Evolutionary conservation across 1,139 yeast genomes (phyloP).

Genomic region (Wickerhamomyces sp.): DNA sequence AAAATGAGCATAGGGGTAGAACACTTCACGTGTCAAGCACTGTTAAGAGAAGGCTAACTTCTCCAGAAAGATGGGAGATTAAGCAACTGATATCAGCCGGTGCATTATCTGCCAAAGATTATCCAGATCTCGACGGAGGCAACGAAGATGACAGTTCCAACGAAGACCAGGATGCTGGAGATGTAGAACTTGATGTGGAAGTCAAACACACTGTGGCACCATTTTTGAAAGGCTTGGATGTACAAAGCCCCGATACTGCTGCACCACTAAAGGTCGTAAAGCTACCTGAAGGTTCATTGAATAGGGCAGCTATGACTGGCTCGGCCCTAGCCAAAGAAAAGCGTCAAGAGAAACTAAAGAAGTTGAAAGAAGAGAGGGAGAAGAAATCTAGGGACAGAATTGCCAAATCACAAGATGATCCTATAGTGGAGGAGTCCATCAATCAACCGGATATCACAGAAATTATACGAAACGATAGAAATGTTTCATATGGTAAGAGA

Average conservation of each 20-base stretch:
- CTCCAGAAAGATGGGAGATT: slow-evolving; percentile 91
- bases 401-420: slow-evolving; percentile 20
- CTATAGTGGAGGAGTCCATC: slow-evolving; percentile 21
- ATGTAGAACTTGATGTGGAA: slow-evolving; percentile 66
- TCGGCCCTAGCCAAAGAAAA: slow-evolving; percentile 64
- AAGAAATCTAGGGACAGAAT: slow-evolving; percentile 11
- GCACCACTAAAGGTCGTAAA: slow-evolving; percentile 57
- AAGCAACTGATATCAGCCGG: slow-evolving; percentile 81
- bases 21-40: slow-evolving; percentile 16
- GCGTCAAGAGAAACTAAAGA: slow-evolving; percentile 52
- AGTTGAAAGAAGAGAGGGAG: slow-evolving; percentile 43
- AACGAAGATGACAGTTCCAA: slow-evolving; percentile 35
- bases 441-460: slow-evolving; percentile 31
- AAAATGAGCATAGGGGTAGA: slow-evolving; percentile 23
- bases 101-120: slow-evolving; percentile 61
- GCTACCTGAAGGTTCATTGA: slow-evolving; percentile 77
- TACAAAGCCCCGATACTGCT: slow-evolving; percentile 30
- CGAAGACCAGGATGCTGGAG: slow-evolving; percentile 30
- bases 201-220: slow-evolving; percentile 65
- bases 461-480: slow-evolving; percentile 46
- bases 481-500: slow-evolving; percentile 49
- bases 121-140: slow-evolving; percentile 63
- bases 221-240: slow-evolving; percentile 52
- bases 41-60: slow-evolving; percentile 52
- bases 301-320: slow-evolving; percentile 73